phyloP scores from a whole-genome alignment of 2,329 filamentous ascomycete genomes.

The Fusarium pilosicola region DNA sequence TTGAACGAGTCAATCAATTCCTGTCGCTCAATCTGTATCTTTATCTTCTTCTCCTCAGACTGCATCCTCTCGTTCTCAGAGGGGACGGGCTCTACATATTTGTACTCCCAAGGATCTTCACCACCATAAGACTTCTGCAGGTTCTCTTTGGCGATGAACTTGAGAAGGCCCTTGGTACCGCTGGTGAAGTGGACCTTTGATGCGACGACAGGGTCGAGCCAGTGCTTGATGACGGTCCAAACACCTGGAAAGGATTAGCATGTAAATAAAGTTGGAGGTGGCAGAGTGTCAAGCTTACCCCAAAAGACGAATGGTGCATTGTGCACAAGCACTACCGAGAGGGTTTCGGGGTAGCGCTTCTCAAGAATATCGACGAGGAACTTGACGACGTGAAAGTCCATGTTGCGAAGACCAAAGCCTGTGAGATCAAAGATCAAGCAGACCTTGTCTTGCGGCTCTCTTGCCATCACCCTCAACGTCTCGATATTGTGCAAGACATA shows the following conservation, averaged over 20 bases:
- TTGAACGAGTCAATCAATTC: conserved; percentile 67
- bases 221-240: conserved; percentile 75
- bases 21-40: conserved; percentile 61
- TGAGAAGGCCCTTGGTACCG: conserved; percentile 67
- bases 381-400: conserved; percentile 80
- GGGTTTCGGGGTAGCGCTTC: conserved; percentile 79
- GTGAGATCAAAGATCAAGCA: conserved; percentile 76
- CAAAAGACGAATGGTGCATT: conserved; percentile 79
- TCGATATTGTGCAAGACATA: conserved; percentile 55
- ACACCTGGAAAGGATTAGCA: conserved; percentile 42
- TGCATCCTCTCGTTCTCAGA: conserved; percentile 66
- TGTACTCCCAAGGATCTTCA: conserved; percentile 72
- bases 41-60: conserved; percentile 51
- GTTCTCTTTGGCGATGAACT: conserved; percentile 68
- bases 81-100: conserved; percentile 67
- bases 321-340: conserved; percentile 77
- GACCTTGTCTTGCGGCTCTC: conserved; percentile 29
- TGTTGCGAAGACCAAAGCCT: conserved; percentile 75
- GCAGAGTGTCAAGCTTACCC: conserved; percentile 33
- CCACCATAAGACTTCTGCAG: conserved; percentile 71
- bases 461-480: conserved; percentile 46
- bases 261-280: background rate
- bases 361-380: conserved; percentile 85
- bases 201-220: conserved; percentile 80
- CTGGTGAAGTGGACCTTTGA: conserved; percentile 77